phyloP scores from a whole-genome alignment of 805 yeast species.

The Huiozyma sinensis region DNA sequence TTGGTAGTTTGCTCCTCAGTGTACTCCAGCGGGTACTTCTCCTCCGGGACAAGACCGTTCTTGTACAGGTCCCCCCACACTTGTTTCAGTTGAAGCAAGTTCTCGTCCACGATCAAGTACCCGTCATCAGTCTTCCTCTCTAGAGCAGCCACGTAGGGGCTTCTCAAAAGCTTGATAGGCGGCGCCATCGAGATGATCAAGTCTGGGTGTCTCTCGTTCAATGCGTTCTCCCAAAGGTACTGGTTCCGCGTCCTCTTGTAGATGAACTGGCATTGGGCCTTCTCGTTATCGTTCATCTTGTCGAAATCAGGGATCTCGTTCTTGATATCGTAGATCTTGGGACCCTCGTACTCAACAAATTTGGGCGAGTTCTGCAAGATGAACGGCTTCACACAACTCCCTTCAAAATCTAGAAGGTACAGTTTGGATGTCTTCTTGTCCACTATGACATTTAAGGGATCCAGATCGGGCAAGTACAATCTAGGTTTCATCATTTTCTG shows the following conservation, averaged over 20 bases:
- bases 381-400: conserved; percentile 70
- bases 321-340: conserved; percentile 65
- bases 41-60: conserved; percentile 42
- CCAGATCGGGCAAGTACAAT: conserved; percentile 71
- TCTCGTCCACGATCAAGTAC: conserved; percentile 53
- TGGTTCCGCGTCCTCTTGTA: conserved; percentile 86
- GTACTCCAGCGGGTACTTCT: conserved; percentile 51
- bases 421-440: conserved; percentile 30
- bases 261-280: conserved; percentile 77
- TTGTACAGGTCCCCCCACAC: conserved; percentile 60
- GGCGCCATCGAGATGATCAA: conserved; percentile 75
- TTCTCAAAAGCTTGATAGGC: conserved; percentile 64
- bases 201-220: conserved; percentile 53
- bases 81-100: conserved; percentile 51
- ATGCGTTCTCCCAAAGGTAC: conserved; percentile 70
- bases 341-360: conserved; percentile 80
- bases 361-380: conserved; percentile 68
- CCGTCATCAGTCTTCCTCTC: conserved; percentile 49
- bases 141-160: conserved; percentile 51
- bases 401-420: conserved; percentile 75
- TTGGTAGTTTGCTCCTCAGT: conserved; percentile 47
- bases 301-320: conserved; percentile 67
- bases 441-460: conserved; percentile 75
- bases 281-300: conserved; percentile 56
- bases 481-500: conserved; percentile 60